phyloP scores from a whole-genome alignment of 345 rosid species.

The Eutrema japonicum region DNA sequence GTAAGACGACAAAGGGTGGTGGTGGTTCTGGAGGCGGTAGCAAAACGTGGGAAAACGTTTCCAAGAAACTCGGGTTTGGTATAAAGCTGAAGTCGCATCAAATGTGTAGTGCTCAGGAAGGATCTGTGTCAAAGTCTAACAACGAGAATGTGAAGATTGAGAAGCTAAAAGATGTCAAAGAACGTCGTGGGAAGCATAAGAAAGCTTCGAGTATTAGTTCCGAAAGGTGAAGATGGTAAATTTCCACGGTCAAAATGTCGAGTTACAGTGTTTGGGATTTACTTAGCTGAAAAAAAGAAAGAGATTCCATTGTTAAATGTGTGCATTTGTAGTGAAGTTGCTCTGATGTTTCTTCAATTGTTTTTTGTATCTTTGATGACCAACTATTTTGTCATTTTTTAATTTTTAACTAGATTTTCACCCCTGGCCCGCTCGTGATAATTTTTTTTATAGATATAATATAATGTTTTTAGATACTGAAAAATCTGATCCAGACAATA shows the following conservation, averaged over 20 bases:
- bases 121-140: constrained; percentile 75
- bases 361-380: no score
- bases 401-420: no score
- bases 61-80: constrained; percentile 77
- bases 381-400: no score
- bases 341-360: no score
- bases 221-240: constrained; percentile 45
- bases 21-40: constrained; percentile 42
- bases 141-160: constrained; percentile 54
- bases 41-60: constrained; percentile 60
- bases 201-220: constrained; percentile 51
- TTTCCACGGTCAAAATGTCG: constrained; percentile 27
- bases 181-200: constrained; percentile 64
- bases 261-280: neutral
- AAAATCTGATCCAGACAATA: no score
- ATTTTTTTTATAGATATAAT: no score
- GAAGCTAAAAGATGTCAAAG: constrained; percentile 63
- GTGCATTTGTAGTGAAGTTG: constrained; percentile 15
- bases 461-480: no score
- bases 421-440: no score
- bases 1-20: constrained; percentile 44
- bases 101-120: constrained; percentile 96
- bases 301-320: constrained; percentile 32
- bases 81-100: constrained; percentile 73
- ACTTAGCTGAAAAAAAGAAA: neutral